Evolutionary conservation across 139 green algal species (phyloP).

Genomic region (Pedinophyceae sp.): DNA sequence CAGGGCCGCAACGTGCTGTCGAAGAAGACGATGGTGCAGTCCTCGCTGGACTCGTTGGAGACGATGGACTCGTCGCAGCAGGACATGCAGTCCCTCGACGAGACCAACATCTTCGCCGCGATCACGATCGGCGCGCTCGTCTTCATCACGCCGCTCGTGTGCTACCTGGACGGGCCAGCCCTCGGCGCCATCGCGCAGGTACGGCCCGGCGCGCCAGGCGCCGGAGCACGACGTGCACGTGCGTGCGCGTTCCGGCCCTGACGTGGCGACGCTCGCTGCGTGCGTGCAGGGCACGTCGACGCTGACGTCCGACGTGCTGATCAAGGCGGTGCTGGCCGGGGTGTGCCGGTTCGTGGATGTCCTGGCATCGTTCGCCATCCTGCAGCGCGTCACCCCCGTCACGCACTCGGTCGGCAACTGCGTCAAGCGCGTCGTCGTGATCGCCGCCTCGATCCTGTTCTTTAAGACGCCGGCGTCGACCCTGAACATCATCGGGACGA

Average conservation of each 20-base stretch:
- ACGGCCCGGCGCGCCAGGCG: too few relatives aligned
- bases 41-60: too few relatives aligned
- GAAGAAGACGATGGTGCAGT: too few relatives aligned
- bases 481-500: conserved; percentile 54
- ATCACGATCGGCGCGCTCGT: conserved; percentile 89
- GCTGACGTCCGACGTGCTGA: background rate
- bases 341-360: conserved; percentile 96
- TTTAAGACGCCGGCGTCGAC: conserved; percentile 74
- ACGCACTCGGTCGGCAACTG: conserved; percentile 99
- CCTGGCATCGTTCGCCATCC: conserved; percentile 80
- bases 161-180: too few relatives aligned
- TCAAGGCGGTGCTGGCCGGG: conserved; percentile 33
- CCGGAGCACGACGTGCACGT: too few relatives aligned
- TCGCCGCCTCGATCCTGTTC: conserved; percentile 77
- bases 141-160: conserved; percentile 78
- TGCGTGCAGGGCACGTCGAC: conserved; percentile 24
- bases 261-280: conserved; percentile 44
- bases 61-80: too few relatives aligned
- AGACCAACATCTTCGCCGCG: conserved; percentile 64
- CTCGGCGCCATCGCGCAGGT: too few relatives aligned
- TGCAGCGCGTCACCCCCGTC: conserved; percentile 75
- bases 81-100: too few relatives aligned
- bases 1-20: too few relatives aligned
- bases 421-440: conserved; percentile 93
- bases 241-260: conserved; percentile 45